Conservation (phyloP, 495 filamentous ascomycete species). For the Trichoderma virens region DNA sequence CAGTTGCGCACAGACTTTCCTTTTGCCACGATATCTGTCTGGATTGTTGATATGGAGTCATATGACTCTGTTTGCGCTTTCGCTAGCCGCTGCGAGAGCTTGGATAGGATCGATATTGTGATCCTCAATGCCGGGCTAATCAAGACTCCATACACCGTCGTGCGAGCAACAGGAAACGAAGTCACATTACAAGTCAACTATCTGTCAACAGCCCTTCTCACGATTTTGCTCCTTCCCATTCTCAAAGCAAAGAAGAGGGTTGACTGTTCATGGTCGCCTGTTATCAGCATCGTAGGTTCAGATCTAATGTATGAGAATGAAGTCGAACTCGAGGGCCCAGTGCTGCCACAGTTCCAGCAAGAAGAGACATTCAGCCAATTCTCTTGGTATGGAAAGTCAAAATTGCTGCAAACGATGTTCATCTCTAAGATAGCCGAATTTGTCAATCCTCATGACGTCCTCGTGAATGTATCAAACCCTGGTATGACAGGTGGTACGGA, state of each 20-base stretch:
- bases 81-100: conserved; percentile 24
- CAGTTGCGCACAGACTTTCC: conserved; percentile 27
- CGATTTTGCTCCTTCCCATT: conserved; percentile 34
- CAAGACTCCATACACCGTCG: conserved; percentile 18
- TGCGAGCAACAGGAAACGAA: conserved; percentile 33
- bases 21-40: conserved; percentile 34
- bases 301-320: conserved; percentile 20
- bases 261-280: conserved; percentile 17
- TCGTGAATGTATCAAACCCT: conserved; percentile 35
- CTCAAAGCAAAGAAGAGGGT: conserved; percentile 24
- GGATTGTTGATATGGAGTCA: conserved; percentile 37
- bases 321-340: conserved; percentile 19
- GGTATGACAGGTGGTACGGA: conserved; percentile 28
- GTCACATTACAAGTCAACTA: conserved; percentile 27
- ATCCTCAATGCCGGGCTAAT: conserved; percentile 41
- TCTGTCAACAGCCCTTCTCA: conserved; percentile 33
- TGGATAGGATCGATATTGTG: conserved; percentile 31
- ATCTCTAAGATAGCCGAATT: conserved; percentile 27
- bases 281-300: conserved; percentile 29
- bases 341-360: conserved; percentile 20
- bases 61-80: conserved; percentile 33
- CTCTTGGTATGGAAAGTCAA: conserved; percentile 26
- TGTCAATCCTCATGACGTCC: conserved; percentile 28
- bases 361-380: conserved; percentile 16
- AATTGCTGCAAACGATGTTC: conserved; percentile 30